phyloP scores from a whole-genome alignment of 2,329 filamentous ascomycete species.

The Sclerotinia glacialis region DNA sequence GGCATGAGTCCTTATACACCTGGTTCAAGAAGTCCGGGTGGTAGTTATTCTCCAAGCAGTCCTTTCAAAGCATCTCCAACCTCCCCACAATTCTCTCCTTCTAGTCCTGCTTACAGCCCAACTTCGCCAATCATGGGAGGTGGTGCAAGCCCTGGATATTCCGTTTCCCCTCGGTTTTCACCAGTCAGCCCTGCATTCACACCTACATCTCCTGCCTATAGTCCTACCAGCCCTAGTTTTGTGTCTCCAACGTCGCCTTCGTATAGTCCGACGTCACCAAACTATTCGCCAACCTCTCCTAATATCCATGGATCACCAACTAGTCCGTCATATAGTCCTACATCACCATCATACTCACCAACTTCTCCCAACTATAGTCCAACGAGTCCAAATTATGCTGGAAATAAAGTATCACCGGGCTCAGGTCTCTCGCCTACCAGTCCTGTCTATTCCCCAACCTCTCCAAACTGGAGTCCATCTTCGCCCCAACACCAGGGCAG shows the following conservation, averaged over 20 bases:
- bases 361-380: constrained; percentile 38
- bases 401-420: constrained; percentile 34
- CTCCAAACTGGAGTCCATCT: constrained; percentile 38
- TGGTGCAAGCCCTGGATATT: constrained; percentile 51
- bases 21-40: constrained; percentile 55
- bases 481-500: constrained; percentile 34
- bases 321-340: constrained; percentile 37
- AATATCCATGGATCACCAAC: constrained; percentile 35
- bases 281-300: constrained; percentile 37
- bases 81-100: constrained; percentile 46
- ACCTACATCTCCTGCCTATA: constrained; percentile 40
- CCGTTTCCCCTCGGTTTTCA: constrained; percentile 54
- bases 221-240: constrained; percentile 39
- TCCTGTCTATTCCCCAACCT: constrained; percentile 38
- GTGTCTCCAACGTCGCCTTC: constrained; percentile 68
- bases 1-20: constrained; percentile 65
- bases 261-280: constrained; percentile 49
- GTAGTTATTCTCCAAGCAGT: constrained; percentile 69
- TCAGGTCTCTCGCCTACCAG: constrained; percentile 37
- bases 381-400: constrained; percentile 35
- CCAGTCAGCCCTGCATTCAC: constrained; percentile 50
- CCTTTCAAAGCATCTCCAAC: constrained; percentile 50
- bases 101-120: constrained; percentile 40
- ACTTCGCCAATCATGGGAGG: constrained; percentile 57
- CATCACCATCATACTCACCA: constrained; percentile 38